These are phyloP conservation scores for Lindgomyces ingoldianus DNA, from an alignment of 495 filamentous ascomycete species.

Conservation along the genomic window DNA sequence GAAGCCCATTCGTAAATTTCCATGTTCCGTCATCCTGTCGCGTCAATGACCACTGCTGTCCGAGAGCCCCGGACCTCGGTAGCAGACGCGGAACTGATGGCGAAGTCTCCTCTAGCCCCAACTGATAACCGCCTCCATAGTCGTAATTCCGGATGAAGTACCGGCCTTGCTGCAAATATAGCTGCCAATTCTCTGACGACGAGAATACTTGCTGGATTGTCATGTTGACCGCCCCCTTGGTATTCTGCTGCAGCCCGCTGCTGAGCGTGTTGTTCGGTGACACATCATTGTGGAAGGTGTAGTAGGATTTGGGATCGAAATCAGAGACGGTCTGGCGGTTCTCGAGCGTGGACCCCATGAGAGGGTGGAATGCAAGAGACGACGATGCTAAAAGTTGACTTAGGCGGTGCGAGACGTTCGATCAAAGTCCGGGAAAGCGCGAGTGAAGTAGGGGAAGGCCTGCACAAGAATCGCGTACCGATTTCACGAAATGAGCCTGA, in stretches of 20 bases:
- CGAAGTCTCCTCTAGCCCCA: slow-evolving; percentile 4
- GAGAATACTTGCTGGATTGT: neutral
- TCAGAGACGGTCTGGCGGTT: neutral
- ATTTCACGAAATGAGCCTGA: too few relatives aligned
- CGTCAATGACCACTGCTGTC: slow-evolving; percentile 14
- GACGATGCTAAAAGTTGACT: too few relatives aligned
- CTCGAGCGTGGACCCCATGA: neutral
- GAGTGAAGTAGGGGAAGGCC: too few relatives aligned
- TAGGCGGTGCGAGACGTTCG: too few relatives aligned
- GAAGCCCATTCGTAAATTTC: slow-evolving; percentile 18
- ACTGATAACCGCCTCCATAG: slow-evolving; percentile 7
- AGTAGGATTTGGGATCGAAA: slow-evolving; percentile 9
- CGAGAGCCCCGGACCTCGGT: neutral
- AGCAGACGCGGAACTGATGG: neutral
- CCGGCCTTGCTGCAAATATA: slow-evolving; percentile 9
- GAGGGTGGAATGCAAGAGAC: neutral
- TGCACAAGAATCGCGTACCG: too few relatives aligned
- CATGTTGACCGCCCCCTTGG: slow-evolving; percentile 4
- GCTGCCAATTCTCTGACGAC: slow-evolving; percentile 19
- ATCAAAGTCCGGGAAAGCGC: too few relatives aligned
- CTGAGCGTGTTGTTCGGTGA: slow-evolving; percentile 1
- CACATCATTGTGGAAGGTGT: slow-evolving; percentile 7
- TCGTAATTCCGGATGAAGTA: slow-evolving; percentile 25
- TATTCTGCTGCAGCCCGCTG: neutral
- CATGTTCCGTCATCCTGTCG: slow-evolving; percentile 2